phyloP scores from a whole-genome alignment of 805 yeast genomes.

The Lipomyces japonicus region DNA sequence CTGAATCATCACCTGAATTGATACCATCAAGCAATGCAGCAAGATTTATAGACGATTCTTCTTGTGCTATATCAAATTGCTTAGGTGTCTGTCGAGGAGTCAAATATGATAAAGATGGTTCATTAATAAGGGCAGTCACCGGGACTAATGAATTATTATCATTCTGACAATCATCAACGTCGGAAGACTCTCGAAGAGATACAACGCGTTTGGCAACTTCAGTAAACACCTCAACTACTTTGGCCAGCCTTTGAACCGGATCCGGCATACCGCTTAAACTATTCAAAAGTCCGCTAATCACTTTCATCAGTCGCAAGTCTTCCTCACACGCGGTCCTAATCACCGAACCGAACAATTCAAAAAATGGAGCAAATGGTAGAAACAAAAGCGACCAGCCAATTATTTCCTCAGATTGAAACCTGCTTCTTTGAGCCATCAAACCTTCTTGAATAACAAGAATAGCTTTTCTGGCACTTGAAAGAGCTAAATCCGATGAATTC shows the following conservation, averaged over 20 bases:
- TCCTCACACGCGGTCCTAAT: conserved; percentile 6
- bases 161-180: too few species aligned
- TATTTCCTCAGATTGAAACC: background rate
- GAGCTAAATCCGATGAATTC: conserved; percentile 8
- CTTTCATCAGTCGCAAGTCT: conserved; percentile 9
- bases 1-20: too few species aligned
- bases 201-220: conserved; percentile 1
- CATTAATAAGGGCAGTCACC: too few species aligned
- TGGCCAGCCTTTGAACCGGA: conserved; percentile 6
- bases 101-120: too few species aligned
- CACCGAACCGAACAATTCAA: conserved; percentile 12
- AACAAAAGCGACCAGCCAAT: conserved; percentile 10
- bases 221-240: conserved; percentile 15
- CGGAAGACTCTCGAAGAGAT: background rate
- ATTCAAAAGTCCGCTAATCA: conserved; percentile 5
- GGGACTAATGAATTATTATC: too few species aligned
- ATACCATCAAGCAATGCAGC: too few species aligned
- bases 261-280: conserved; percentile 1
- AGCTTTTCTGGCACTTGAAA: conserved; percentile 15
- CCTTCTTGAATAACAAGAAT: conserved; percentile 4
- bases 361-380: conserved; percentile 22
- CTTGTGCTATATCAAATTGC: too few species aligned
- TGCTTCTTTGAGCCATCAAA: background rate
- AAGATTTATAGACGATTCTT: too few species aligned
- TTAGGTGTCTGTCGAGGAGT: too few species aligned